Percentiles rank a stretch among this genome's conserved stretches.
Conservation (phyloP, 2,329 filamentous ascomycete species). For the Zasmidium angulare region DNA sequence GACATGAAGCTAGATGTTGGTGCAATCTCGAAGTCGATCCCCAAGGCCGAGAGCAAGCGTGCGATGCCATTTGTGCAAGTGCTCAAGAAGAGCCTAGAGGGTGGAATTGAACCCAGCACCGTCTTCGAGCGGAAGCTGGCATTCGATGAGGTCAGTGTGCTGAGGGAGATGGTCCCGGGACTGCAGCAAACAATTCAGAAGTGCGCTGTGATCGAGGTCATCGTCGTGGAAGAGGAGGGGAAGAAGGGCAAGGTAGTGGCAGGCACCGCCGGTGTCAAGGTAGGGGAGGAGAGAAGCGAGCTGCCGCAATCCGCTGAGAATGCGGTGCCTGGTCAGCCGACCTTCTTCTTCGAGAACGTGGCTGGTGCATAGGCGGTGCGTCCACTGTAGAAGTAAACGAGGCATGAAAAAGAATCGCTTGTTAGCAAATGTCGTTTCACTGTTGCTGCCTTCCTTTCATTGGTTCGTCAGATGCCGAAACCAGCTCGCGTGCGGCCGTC, state of each 20-base stretch:
- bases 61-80: constrained; percentile 94
- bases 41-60: constrained; percentile 92
- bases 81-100: constrained; percentile 78
- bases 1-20: constrained; percentile 71
- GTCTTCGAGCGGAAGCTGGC: constrained; percentile 82
- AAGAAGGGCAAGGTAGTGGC: constrained; percentile 61
- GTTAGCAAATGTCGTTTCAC: background rate
- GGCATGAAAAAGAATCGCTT: background rate
- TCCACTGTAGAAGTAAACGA: background rate
- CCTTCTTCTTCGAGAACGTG: constrained; percentile 78
- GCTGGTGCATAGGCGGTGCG: background rate
- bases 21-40: constrained; percentile 72
- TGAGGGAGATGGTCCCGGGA: constrained; percentile 75
- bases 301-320: constrained; percentile 64
- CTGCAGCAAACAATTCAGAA: constrained; percentile 73
- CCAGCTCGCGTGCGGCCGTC: background rate
- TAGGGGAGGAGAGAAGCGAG: constrained; percentile 58
- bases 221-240: constrained; percentile 68
- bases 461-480: background rate
- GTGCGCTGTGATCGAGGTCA: constrained; percentile 68
- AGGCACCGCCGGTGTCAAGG: constrained; percentile 50
- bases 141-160: constrained; percentile 78
- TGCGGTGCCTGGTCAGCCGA: constrained; percentile 79
- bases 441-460: background rate
- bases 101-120: constrained; percentile 59